Evolutionary conservation across 2,329 filamentous ascomycete species (phyloP), one percentile per base, ranked within the genome.

Genomic region (Sporothrix schenckii): DNA sequence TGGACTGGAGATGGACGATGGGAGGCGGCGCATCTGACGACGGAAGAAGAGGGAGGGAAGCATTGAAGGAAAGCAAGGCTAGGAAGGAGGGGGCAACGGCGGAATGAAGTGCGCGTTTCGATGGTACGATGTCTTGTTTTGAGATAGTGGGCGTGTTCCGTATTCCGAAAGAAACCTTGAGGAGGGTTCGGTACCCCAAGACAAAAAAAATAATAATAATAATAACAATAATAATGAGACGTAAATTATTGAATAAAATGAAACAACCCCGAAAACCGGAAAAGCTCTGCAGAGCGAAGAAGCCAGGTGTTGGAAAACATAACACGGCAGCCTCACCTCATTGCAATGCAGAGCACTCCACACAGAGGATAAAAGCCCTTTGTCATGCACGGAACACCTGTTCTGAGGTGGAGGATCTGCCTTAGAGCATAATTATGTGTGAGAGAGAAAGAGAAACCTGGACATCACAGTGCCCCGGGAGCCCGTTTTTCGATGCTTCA

Each of bases 121-220:
- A 39, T 21, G 52, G 50, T 58, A 39, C 47, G 52, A 47, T 68
- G 27, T 52, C 53, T 58, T 50, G 34, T 44, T 54, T 30, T 66
- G 50, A 44, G 30, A 67, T 67, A 3, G 30, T 56, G 65, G 49
- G 50, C 50, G 50, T 60, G 53, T 68, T 68, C 66, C 66, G 66
- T 49, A 58, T 60, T 58, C 66, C 53, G 53, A 68, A 24, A 58
- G 66, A 21, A 53, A 66, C 63, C 63, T 39, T 66, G 27, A 27
- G 39, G 9, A 13, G 13, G 39, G 7, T 19, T 11, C 5, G n/a
- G 56, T 11, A 61, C 14, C 24, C 14, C 2, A 19, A 41, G 24
- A 41, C 14, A 19, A 13, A 24, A 13, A 47, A 24, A 44, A 24
- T 14, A 58, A n/a, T 19, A 24, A 19, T 1, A 34, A 5, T 9